Percentiles rank a stretch among this genome's conserved stretches.
Conservation (phyloP, 306 rosid genomes). For the Echinosophora koreensis region DNA sequence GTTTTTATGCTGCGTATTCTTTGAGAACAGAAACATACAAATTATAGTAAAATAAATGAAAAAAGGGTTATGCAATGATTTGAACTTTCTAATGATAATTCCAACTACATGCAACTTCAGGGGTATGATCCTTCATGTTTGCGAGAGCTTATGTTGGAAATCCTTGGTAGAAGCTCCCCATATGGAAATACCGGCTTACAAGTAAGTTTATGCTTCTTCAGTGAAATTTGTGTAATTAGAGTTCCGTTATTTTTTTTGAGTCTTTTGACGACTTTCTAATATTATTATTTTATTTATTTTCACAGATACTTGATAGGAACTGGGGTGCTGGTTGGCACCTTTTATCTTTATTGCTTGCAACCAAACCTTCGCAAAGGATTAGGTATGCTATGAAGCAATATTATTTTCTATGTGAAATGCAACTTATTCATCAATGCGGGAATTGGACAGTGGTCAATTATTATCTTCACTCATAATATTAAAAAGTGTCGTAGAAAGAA, state of each 20-base stretch:
- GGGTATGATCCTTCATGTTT: conserved; percentile 95
- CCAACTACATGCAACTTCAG: conserved; percentile 61
- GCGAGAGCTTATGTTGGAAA: conserved; percentile 80
- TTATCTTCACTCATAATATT: not conserved
- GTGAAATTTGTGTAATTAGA: conserved; percentile 27
- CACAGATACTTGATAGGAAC: conserved; percentile 96
- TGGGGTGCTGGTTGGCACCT: conserved; percentile 99
- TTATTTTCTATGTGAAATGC: conserved; percentile 38
- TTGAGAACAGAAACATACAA: conserved; percentile 12
- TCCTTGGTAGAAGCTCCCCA: conserved; percentile 69
- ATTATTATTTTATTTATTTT: conserved; percentile 21
- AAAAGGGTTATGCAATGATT: conserved; percentile 11
- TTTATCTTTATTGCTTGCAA: conserved; percentile 83
- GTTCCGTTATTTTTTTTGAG: conserved; percentile 36
- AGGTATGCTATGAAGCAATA: conserved; percentile 58
- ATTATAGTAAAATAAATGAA: conserved; percentile 13
- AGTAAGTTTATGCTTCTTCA: conserved; percentile 53
- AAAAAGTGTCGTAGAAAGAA: not conserved
- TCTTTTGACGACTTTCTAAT: conserved; percentile 40
- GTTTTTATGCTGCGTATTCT: conserved; percentile 18
- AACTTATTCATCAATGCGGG: conserved; percentile 35
- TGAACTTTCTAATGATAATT: conserved; percentile 41
- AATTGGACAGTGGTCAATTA: conserved; percentile 25
- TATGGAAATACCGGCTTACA: conserved; percentile 85
- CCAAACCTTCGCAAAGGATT: conserved; percentile 79